Base-by-base conservation (phyloP, 768 basidiomycete species). In the Amanita muscaria region DNA sequence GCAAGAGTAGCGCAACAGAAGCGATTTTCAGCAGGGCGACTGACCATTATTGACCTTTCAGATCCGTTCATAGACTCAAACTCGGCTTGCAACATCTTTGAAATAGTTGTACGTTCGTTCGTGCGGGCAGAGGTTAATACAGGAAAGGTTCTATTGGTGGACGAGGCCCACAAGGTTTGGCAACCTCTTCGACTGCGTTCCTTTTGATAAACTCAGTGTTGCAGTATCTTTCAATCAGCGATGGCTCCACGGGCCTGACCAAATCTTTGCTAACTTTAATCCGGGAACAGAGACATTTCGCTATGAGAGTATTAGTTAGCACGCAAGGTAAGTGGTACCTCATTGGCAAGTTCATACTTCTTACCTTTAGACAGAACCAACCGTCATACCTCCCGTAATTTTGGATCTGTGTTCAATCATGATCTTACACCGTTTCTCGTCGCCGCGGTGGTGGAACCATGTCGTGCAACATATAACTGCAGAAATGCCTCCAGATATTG, bases 391-490 rank as follows among this genome's bases (percentile, higher is more conserved):
- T 3, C 69, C 80, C 0, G 75, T 79, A 0, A 59, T 87, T 2
- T 63, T 87, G 1, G 83, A 83, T 47, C 65, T 86, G 1, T 84
- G 82, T 44, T 74, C 74, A 1, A 63, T 84, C 1, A 60, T 76
- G 0, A 73, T 87, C 15, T 51, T 85, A 2, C 84, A 86, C 50
- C 68, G 84, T 1, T 87, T 87, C 57, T 83, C 83, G 0, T 86
- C 85, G 0, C 80, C 80, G 0, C 68, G 79, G 2, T 86, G 84
- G 84, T 83, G 81, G 77, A 69, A 77, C 0, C 81, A 86, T 51
- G 55, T 87, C 1, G 65, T 72, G 1, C 73, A 78, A 15, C 83
- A 85, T 52, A 79, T 86, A 3, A 76, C 80, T 0, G 77, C 79
- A 0, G 73, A 83, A 49, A 70, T 83, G 43, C 61, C 64, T 5